A percentile compares a stretch with the other conserved stretches of the same genome.
Conservation (phyloP, 139 green algal species). For the Volvox reticuliferus region DNA sequence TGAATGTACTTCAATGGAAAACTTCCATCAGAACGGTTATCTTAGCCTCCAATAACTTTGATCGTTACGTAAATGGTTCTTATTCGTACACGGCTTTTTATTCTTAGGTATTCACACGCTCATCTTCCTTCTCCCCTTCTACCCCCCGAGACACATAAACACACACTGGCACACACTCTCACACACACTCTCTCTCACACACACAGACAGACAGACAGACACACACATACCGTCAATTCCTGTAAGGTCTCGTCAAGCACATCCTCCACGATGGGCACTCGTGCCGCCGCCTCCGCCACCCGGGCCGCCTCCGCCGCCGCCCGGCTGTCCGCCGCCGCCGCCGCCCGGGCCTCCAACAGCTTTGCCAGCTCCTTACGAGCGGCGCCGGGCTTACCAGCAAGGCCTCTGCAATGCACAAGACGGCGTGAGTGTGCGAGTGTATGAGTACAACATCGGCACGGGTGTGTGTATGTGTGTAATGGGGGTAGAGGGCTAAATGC, state of each 20-base stretch:
- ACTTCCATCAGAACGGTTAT: no score
- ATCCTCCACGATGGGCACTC: conserved; percentile 16
- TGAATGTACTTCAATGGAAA: no score
- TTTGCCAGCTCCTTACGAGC: conserved; percentile 78
- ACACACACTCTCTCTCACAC: background rate
- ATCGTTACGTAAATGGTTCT: no score
- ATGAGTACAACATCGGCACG: background rate
- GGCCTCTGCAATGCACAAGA: conserved; percentile 12
- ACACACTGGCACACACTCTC: no score
- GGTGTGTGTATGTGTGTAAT: background rate
- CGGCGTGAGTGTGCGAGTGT: background rate
- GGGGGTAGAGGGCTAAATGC: background rate
- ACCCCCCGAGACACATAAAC: no score
- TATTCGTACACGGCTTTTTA: no score
- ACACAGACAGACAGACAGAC: background rate
- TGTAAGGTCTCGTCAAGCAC: conserved; percentile 5
- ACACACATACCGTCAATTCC: background rate
- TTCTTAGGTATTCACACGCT: no score
- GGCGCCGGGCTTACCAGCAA: conserved; percentile 87
- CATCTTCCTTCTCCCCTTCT: background rate
- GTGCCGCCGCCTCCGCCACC: conserved; percentile 4
- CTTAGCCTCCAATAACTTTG: no score
- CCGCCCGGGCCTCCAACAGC: conserved; percentile 43
- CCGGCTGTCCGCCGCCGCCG: background rate
- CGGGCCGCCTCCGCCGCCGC: background rate